phyloP scores from a whole-genome alignment of 257 asterid genomes.

The Sherardia arvensis region DNA sequence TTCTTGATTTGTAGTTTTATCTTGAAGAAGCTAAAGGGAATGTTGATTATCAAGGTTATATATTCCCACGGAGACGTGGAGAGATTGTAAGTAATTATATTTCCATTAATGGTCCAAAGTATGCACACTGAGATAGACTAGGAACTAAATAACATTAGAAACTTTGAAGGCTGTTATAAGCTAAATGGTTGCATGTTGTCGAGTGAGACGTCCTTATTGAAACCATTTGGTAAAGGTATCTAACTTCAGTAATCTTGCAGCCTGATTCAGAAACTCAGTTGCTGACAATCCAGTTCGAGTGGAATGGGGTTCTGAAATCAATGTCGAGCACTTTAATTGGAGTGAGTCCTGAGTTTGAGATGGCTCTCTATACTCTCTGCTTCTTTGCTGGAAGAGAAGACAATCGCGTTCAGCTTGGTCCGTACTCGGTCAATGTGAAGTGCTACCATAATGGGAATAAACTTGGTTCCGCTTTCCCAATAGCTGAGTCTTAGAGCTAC shows the following conservation, averaged over 20 bases:
- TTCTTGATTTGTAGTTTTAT: constrained; percentile 60
- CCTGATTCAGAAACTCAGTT: constrained; percentile 82
- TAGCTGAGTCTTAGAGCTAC: constrained; percentile 42
- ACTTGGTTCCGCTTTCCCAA: constrained; percentile 80
- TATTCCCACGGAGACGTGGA: constrained; percentile 88
- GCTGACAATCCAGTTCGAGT: constrained; percentile 82
- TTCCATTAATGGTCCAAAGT: constrained; percentile 3
- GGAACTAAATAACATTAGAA: not conserved
- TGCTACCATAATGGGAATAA: constrained; percentile 69
- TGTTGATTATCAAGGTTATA: constrained; percentile 90
- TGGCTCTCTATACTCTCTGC: constrained; percentile 74
- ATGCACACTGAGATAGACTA: constrained; percentile 3
- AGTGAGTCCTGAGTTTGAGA: constrained; percentile 94
- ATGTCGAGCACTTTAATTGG: constrained; percentile 84
- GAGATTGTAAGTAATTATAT: constrained; percentile 39
- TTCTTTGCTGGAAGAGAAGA: constrained; percentile 75
- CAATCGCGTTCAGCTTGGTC: constrained; percentile 73
- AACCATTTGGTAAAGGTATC: not conserved
- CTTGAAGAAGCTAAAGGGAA: constrained; percentile 85
- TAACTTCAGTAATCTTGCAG: constrained; percentile 31
- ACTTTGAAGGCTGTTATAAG: no score
- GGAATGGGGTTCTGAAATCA: constrained; percentile 90
- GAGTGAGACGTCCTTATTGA: not conserved
- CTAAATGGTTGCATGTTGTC: not conserved
- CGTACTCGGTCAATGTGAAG: constrained; percentile 67